Base-by-base conservation (phyloP, 2,329 filamentous ascomycete genomes). In the Colletotrichum falcatum region DNA sequence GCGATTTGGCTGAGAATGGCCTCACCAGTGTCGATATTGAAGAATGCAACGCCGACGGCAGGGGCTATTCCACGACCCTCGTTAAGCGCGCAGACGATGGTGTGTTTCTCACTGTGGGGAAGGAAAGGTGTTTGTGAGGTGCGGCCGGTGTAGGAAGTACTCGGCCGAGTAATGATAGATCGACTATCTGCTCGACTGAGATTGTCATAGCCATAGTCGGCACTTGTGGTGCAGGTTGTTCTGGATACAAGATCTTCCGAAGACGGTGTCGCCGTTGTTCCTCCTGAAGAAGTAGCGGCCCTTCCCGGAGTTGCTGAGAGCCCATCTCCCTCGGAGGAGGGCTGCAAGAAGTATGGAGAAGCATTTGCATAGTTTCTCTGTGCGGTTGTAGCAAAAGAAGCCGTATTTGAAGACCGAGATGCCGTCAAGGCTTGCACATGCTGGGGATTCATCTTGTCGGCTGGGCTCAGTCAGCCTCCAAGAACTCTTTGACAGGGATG, bases 21-120 rank as follows among this genome's bases (percentile, higher is more conserved):
- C 80, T 97, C 94, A 48, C 92, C 93, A 2, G 93, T 95, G 51
- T 93, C 91, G 3, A 97, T 85, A 76, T 98, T 97, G 77, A 98
- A 85, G 77, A 98, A 95, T 3, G 94, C 93, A 49, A 97, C 84
- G 0, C 95, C 95, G 2, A 98, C 91, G 0, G 91, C 92, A 0
- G 94, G 94, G 28, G 93, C 91, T 5, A 97, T 88, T 6, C 94
- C 94, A n/a, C 95, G 91, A 53, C 93, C 94, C 79, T 98, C 94
- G 75, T 90, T 93, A 59, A 98, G 82, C 5, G 95, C 95, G 79
- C 95, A 98, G n/a, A 98, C 85, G 64, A 97, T 89, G 72, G 92
- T 89, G 75, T 95, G 91, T 30, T 81, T 79, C 39, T 89, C 87
- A 16, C 81, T 82, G 9, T 33, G 81, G 80, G 59, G 85, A 85